Conservation (phyloP, 2,329 filamentous ascomycete genomes). For the Chaetomium strumarium region DNA sequence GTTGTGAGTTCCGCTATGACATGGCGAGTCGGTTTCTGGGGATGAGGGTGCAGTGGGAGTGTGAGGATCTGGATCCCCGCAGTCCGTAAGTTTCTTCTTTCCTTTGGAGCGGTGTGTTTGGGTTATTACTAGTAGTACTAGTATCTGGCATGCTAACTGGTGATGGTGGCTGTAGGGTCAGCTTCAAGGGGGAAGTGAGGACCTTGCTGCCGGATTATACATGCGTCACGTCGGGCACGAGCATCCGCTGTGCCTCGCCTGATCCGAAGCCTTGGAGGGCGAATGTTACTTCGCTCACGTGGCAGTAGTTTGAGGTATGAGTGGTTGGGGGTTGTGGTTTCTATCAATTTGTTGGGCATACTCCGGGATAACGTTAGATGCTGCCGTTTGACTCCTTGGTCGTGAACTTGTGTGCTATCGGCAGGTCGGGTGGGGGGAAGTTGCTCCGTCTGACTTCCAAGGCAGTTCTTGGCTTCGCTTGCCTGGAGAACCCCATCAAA, state of each 20-base stretch:
- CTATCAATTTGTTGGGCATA: too few relatives aligned
- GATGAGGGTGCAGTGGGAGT: slow-evolving; percentile 22
- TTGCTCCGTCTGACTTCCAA: not conserved
- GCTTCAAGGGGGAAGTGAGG: slow-evolving; percentile 20
- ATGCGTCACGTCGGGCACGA: slow-evolving; percentile 9
- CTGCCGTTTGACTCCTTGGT: too few relatives aligned
- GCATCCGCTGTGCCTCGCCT: slow-evolving; percentile 7
- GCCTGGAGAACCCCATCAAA: not conserved
- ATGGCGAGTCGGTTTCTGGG: slow-evolving; percentile 10
- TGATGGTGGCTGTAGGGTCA: slow-evolving; percentile 10
- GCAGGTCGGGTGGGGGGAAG: not conserved
- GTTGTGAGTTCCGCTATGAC: slow-evolving; percentile 20
- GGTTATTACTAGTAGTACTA: too few relatives aligned
- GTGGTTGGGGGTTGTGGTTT: not conserved
- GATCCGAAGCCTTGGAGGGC: slow-evolving; percentile 9
- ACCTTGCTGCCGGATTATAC: slow-evolving; percentile 11
- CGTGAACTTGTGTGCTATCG: too few relatives aligned
- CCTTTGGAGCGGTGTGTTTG: not conserved
- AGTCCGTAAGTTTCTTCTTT: slow-evolving; percentile 19
- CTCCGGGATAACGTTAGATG: too few relatives aligned
- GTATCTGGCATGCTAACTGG: not conserved
- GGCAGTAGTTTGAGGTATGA: not conserved
- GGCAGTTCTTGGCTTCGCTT: not conserved
- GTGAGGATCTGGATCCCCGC: slow-evolving; percentile 21
- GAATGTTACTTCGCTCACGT: slow-evolving; percentile 7